A percentile compares a stretch with the other conserved stretches of the same genome.
These are phyloP conservation scores for Suillus brevipes DNA, from an alignment of 768 basidiomycete genomes.

Conservation along the genomic window DNA sequence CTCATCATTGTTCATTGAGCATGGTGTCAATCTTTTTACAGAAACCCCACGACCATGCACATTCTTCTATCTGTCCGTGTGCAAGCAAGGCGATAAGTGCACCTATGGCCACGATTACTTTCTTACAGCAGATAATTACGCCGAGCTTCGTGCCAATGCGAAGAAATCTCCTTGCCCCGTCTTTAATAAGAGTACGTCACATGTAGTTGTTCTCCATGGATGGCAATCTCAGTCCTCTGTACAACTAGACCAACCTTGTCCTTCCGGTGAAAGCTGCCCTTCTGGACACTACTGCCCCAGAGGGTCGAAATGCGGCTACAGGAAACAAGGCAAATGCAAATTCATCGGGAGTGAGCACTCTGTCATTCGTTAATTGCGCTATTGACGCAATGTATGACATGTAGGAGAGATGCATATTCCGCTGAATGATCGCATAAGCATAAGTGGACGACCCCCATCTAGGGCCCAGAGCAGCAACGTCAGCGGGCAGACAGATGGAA, in stretches of 20 bases:
- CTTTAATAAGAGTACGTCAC: slow-evolving; percentile 28
- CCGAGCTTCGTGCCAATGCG: slow-evolving; percentile 31
- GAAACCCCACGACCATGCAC: slow-evolving; percentile 41
- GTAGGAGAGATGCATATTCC: slow-evolving; percentile 7
- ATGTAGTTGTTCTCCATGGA: neutral
- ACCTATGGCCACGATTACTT: slow-evolving; percentile 37
- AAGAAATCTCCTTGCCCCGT: slow-evolving; percentile 37
- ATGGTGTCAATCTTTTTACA: slow-evolving; percentile 12
- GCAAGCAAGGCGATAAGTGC: slow-evolving; percentile 33
- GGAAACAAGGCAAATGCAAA: slow-evolving; percentile 36
- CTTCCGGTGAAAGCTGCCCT: slow-evolving; percentile 31
- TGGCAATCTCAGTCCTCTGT: neutral
- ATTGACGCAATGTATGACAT: neutral
- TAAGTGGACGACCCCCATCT: slow-evolving; percentile 6
- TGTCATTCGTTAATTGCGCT: neutral
- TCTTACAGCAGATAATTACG: slow-evolving; percentile 28
- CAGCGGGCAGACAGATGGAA: slow-evolving; percentile 8
- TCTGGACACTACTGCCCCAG: slow-evolving; percentile 40
- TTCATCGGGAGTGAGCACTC: slow-evolving; percentile 30
- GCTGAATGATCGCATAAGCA: neutral
- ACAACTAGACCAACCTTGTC: slow-evolving; percentile 21
- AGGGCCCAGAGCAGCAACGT: slow-evolving; percentile 4
- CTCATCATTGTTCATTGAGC: neutral
- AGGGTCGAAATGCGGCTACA: slow-evolving; percentile 34
- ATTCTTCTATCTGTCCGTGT: slow-evolving; percentile 35